Evolutionary conservation across 495 filamentous ascomycete species (phyloP).

Genomic region (Penicillium maclennaniae): DNA sequence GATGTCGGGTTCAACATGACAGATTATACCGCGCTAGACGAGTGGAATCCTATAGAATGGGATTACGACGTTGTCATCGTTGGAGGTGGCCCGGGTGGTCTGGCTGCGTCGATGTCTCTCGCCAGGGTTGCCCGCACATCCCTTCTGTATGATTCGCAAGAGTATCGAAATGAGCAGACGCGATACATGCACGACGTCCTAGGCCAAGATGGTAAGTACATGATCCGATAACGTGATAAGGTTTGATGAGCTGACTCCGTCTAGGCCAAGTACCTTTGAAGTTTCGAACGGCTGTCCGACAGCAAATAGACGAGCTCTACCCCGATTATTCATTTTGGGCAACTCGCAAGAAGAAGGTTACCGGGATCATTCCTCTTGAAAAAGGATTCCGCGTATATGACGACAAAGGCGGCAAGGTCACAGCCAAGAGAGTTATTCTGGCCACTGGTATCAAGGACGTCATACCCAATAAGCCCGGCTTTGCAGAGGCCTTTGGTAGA

Average conservation of each 20-base stretch:
- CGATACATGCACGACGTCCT: constrained; percentile 13
- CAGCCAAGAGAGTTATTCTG: constrained; percentile 34
- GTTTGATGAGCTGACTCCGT: not conserved
- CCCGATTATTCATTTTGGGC: constrained; percentile 9
- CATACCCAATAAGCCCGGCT: constrained; percentile 36
- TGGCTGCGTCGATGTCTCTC: constrained; percentile 8
- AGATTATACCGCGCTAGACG: constrained; percentile 1
- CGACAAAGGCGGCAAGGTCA: constrained; percentile 3
- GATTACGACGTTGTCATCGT: constrained; percentile 13
- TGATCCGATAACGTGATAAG: not conserved
- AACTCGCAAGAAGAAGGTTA: constrained; percentile 9
- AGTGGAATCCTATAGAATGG: constrained; percentile 1
- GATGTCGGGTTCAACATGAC: constrained; percentile 1
- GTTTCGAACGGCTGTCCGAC: constrained; percentile 7
- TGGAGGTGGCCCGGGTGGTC: constrained; percentile 10
- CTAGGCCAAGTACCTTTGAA: constrained; percentile 4
- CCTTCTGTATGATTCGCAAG: constrained; percentile 4
- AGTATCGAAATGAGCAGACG: constrained; percentile 7
- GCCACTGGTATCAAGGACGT: constrained; percentile 45
- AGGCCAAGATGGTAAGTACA: constrained; percentile 7
- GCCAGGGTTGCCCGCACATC: constrained; percentile 5
- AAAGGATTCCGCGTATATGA: constrained; percentile 11
- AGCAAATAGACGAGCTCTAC: constrained; percentile 7
- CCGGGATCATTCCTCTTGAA: constrained; percentile 5
- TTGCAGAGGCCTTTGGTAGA: constrained; percentile 41